phyloP scores from a whole-genome alignment of 768 basidiomycete genomes.

The Serendipita sp. region DNA sequence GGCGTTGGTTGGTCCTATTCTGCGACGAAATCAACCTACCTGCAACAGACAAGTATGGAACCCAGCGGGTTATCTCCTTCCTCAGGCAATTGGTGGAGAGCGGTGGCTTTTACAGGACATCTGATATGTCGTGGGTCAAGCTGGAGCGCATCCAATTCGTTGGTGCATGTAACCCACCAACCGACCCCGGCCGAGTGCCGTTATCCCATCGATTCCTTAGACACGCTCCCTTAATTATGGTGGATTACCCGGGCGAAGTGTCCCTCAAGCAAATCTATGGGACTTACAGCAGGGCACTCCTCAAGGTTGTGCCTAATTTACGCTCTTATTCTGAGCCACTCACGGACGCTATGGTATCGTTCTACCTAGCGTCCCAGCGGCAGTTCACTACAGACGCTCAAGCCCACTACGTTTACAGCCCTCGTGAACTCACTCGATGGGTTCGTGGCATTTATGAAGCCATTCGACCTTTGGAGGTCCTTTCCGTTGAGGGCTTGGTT shows the following conservation, averaged over 20 bases:
- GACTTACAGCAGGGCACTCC: conserved; percentile 88
- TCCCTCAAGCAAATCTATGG: conserved; percentile 98
- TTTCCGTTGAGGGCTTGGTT: conserved; percentile 88
- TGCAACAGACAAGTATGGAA: conserved; percentile 93
- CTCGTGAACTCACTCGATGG: conserved; percentile 97
- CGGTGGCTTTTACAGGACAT: conserved; percentile 86
- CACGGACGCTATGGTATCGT: conserved; percentile 92
- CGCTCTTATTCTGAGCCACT: conserved; percentile 86
- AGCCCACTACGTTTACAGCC: conserved; percentile 97
- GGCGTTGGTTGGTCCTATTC: conserved; percentile 98
- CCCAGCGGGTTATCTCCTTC: conserved; percentile 96
- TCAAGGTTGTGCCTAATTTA: conserved; percentile 89
- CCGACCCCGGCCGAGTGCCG: conserved; percentile 97
- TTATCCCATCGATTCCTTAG: conserved; percentile 94
- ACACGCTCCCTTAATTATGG: conserved; percentile 95
- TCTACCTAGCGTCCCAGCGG: conserved; percentile 87
- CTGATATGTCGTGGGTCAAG: conserved; percentile 93
- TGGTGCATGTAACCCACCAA: conserved; percentile 97
- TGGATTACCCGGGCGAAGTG: conserved; percentile 94
- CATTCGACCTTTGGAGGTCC: conserved; percentile 80
- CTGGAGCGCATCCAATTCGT: conserved; percentile 99
- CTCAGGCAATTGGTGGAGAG: conserved; percentile 90
- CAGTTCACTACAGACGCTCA: conserved; percentile 94
- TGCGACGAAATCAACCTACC: conserved; percentile 99
- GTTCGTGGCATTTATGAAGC: conserved; percentile 94